phyloP scores from a whole-genome alignment of 2,329 filamentous ascomycete genomes.

The Laburnicola sp. region DNA sequence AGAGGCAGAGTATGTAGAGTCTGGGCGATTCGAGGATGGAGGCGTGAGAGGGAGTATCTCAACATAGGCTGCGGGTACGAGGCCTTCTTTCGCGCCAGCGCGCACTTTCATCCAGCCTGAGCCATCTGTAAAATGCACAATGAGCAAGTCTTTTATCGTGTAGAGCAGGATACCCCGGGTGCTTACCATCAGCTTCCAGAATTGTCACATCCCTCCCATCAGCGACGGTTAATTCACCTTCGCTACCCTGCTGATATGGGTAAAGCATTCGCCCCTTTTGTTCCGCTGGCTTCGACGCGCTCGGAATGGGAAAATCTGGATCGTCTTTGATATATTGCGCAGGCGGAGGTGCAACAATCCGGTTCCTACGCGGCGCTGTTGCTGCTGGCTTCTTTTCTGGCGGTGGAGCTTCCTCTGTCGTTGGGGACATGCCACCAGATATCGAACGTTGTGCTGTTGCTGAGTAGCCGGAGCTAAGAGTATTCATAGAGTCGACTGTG shows the following conservation, averaged over 20 bases:
- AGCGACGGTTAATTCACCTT: conserved; percentile 77
- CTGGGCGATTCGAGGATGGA: conserved; percentile 47
- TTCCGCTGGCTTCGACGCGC: conserved; percentile 51
- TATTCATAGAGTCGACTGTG: conserved; percentile 79
- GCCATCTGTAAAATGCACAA: conserved; percentile 64
- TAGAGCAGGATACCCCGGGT: conserved; percentile 15
- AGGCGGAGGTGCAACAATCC: conserved; percentile 87
- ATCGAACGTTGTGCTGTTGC: conserved; percentile 76
- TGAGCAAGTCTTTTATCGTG: conserved; percentile 18
- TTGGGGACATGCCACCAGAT: conserved; percentile 60
- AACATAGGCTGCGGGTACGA: conserved; percentile 86
- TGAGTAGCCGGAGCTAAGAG: conserved; percentile 81
- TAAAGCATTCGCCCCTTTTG: conserved; percentile 89
- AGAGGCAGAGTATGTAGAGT: conserved; percentile 72
- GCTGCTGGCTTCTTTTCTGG: conserved; percentile 41
- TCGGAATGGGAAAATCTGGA: conserved; percentile 45
- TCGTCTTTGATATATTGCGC: conserved; percentile 74
- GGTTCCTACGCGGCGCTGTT: conserved; percentile 56
- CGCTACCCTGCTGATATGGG: conserved; percentile 75
- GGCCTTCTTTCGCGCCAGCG: conserved; percentile 72
- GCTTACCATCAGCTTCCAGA: conserved; percentile 84
- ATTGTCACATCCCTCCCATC: conserved; percentile 79
- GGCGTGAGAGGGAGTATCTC: conserved; percentile 61
- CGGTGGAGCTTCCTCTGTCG: conserved; percentile 53
- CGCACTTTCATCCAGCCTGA: conserved; percentile 89